phyloP scores from a whole-genome alignment of 345 rosid species.

The Pugionium dolabratum region DNA sequence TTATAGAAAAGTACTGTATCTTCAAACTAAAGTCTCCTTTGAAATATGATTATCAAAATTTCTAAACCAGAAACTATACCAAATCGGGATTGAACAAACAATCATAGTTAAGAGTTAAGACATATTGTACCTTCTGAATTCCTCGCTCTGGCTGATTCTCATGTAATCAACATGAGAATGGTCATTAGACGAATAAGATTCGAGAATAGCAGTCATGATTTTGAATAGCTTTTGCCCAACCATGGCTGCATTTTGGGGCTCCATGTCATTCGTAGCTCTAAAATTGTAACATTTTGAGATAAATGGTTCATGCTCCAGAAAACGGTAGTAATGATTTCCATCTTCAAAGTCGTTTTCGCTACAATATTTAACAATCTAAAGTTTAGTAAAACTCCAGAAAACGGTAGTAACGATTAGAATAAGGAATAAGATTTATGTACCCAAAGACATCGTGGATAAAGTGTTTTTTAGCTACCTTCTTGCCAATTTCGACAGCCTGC shows the following conservation, averaged over 20 bases:
- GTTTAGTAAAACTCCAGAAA: conserved; percentile 52
- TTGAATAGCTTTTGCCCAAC: conserved; percentile 57
- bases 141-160: conserved; percentile 71
- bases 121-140: conserved; percentile 67
- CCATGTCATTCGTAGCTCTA: conserved; percentile 57
- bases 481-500: conserved; percentile 82
- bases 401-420: conserved; percentile 76
- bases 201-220: conserved; percentile 78
- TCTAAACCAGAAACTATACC: no score
- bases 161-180: conserved; percentile 59
- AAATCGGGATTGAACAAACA: no score
- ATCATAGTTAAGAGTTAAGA: no score
- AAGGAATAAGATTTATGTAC: conserved; percentile 40
- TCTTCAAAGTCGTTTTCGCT: conserved; percentile 86
- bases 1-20: no score
- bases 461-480: conserved; percentile 66
- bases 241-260: conserved; percentile 53
- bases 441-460: conserved; percentile 89
- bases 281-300: conserved; percentile 67
- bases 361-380: neutral
- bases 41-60: no score
- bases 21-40: no score
- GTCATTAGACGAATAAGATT: conserved; percentile 71
- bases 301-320: conserved; percentile 82
- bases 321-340: conserved; percentile 78